Evolutionary conservation across 2,329 filamentous ascomycete species (phyloP).

Genomic region (Drechmeria coniospora): DNA sequence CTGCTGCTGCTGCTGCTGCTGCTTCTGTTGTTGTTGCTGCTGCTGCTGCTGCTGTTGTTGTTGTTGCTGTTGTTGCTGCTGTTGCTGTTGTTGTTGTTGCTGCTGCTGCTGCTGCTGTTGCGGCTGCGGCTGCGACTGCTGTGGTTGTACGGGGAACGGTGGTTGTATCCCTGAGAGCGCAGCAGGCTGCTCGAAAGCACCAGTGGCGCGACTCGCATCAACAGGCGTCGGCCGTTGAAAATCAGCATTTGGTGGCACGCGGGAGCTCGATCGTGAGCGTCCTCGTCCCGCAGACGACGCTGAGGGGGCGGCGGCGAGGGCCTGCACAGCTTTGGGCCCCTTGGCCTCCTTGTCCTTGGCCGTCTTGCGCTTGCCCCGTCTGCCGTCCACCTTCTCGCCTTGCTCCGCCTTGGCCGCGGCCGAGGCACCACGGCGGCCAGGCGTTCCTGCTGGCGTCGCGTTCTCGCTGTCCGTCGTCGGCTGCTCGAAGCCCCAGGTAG

Average conservation of each 20-base stretch:
- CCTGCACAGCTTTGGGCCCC: conserved; percentile 22
- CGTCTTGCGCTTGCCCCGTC: conserved; percentile 21
- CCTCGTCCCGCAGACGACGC: conserved; percentile 25
- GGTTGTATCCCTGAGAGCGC: conserved; percentile 24
- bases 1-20: too few species aligned
- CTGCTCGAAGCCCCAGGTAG: conserved; percentile 54
- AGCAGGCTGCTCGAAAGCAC: conserved; percentile 28
- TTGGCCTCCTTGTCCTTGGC: conserved; percentile 27
- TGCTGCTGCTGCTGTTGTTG: too few species aligned
- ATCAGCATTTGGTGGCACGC: conserved; percentile 28
- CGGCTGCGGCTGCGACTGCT: too few species aligned
- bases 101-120: conserved; percentile 8
- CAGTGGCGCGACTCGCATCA: conserved; percentile 24
- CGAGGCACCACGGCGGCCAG: conserved; percentile 31
- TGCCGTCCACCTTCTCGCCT: conserved; percentile 29
- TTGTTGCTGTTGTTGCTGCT: conserved; percentile 7
- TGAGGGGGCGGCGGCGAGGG: conserved; percentile 30
- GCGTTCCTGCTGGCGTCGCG: conserved; percentile 40
- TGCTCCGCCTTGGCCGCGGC: conserved; percentile 24
- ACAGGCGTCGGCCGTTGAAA: conserved; percentile 19
- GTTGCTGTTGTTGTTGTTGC: conserved; percentile 1
- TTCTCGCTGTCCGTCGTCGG: conserved; percentile 43
- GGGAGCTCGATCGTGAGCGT: conserved; percentile 40
- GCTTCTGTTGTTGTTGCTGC: too few species aligned
- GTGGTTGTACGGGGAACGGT: conserved; percentile 20